Conservation (phyloP, 2,329 filamentous ascomycete species). For the Dactylellina drechsleri region DNA sequence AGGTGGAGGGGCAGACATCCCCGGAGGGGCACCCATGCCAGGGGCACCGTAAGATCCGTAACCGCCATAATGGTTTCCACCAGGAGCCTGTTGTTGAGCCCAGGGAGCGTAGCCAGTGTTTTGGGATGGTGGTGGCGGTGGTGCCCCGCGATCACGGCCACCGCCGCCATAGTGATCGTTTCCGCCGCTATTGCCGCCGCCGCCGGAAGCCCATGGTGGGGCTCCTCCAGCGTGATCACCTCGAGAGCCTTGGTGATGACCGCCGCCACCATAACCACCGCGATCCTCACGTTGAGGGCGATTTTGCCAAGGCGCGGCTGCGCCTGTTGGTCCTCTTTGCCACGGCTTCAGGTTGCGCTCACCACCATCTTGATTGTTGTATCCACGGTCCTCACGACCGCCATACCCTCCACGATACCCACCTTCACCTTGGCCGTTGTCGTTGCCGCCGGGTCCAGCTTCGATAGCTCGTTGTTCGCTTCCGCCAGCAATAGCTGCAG, state of each 20-base stretch:
- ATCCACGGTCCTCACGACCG: constrained; percentile 50
- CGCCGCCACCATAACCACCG: constrained; percentile 66
- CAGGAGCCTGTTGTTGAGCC: constrained; percentile 33
- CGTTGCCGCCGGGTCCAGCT: constrained; percentile 74
- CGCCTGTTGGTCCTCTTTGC: constrained; percentile 86
- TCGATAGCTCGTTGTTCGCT: constrained; percentile 79
- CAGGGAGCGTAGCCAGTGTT: constrained; percentile 38
- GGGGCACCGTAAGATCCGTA: constrained; percentile 50
- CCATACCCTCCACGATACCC: constrained; percentile 55
- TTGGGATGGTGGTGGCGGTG: constrained; percentile 65
- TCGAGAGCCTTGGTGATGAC: constrained; percentile 65
- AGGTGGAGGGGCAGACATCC: constrained; percentile 42
- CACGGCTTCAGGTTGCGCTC: constrained; percentile 78
- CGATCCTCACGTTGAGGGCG: constrained; percentile 65
- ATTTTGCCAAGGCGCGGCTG: constrained; percentile 79
- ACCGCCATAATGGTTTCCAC: constrained; percentile 28
- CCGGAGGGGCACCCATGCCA: constrained; percentile 51
- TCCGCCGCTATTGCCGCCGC: constrained; percentile 60
- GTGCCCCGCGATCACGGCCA: constrained; percentile 63
- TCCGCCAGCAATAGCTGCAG: constrained; percentile 67
- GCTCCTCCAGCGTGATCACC: constrained; percentile 68
- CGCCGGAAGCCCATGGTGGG: constrained; percentile 64
- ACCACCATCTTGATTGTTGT: constrained; percentile 55
- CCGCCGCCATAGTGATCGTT: constrained; percentile 72
- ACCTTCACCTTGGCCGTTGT: constrained; percentile 62